phyloP scores from a whole-genome alignment of 75 land plant genomes.

The Cunninghamia lanceolata region DNA sequence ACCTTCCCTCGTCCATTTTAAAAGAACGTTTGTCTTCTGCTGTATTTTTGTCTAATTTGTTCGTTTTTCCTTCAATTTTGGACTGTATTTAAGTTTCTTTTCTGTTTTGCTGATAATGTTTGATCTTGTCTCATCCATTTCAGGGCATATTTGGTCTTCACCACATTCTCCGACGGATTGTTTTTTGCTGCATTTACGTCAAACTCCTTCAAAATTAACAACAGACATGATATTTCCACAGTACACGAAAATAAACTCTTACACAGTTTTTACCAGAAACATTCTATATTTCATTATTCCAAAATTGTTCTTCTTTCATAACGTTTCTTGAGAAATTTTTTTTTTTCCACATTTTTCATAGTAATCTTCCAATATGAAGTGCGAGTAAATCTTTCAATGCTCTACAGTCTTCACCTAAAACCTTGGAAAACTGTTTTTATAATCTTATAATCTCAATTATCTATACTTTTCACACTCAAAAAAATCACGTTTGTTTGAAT shows the following conservation, averaged over 20 bases:
- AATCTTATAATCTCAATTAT: too few relatives aligned
- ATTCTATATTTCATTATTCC: too few relatives aligned
- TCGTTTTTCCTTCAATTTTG: not conserved
- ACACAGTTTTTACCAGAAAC: too few relatives aligned
- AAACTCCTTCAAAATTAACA: not conserved
- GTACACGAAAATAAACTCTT: too few relatives aligned
- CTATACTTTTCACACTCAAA: not conserved
- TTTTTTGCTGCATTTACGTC: not conserved
- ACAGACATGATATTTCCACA: too few relatives aligned
- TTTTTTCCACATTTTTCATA: too few relatives aligned
- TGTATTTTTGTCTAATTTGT: not conserved
- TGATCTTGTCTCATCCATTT: not conserved
- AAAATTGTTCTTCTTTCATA: too few relatives aligned
- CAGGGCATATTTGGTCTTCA: not conserved
- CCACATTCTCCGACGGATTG: not conserved
- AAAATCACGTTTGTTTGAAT: not conserved
- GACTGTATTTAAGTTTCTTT: not conserved
- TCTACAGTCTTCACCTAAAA: not conserved
- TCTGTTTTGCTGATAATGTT: not conserved
- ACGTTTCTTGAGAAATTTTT: too few relatives aligned
- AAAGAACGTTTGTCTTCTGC: not conserved
- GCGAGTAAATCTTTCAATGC: not conserved
- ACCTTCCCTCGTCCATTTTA: not conserved
- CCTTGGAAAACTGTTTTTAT: too few relatives aligned
- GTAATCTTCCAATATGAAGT: too few relatives aligned